A percentile compares a stretch with the other conserved stretches of the same genome.
phyloP scores from a whole-genome alignment of 1,284 basidiomycete genomes.

The Rhizopogon hawkerae region DNA sequence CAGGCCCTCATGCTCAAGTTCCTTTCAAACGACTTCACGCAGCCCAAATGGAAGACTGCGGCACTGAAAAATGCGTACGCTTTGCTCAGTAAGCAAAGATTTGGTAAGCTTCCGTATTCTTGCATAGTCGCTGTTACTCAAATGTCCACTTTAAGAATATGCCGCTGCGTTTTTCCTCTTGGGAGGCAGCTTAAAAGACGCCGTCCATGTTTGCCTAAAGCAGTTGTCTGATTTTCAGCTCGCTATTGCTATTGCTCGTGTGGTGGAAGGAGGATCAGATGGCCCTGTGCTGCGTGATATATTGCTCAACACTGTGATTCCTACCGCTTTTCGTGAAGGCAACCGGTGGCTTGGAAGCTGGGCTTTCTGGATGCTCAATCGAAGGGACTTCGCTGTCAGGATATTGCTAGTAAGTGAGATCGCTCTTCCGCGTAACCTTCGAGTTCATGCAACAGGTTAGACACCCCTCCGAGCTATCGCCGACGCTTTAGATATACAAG shows the following conservation, averaged over 20 bases:
- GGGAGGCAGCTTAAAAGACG: slow-evolving; percentile 82
- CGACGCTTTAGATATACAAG: slow-evolving; percentile 40
- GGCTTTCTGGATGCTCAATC: slow-evolving; percentile 88
- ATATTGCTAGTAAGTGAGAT: slow-evolving; percentile 60
- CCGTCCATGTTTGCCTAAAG: slow-evolving; percentile 84
- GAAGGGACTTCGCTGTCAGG: slow-evolving; percentile 79
- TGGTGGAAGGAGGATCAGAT: slow-evolving; percentile 74
- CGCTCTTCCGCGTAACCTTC: not conserved
- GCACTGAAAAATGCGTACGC: slow-evolving; percentile 97
- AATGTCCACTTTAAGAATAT: slow-evolving; percentile 54
- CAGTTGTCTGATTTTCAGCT: slow-evolving; percentile 88
- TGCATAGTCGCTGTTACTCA: slow-evolving; percentile 4
- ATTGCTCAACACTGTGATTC: slow-evolving; percentile 68
- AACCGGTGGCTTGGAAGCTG: slow-evolving; percentile 96
- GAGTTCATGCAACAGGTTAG: slow-evolving; percentile 30
- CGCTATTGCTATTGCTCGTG: slow-evolving; percentile 78
- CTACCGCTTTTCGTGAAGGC: slow-evolving; percentile 75
- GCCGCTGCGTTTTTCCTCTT: slow-evolving; percentile 97
- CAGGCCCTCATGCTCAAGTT: slow-evolving; percentile 89
- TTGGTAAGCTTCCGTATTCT: slow-evolving; percentile 47
- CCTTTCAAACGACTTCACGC: slow-evolving; percentile 82
- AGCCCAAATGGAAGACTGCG: slow-evolving; percentile 84
- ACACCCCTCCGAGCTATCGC: slow-evolving; percentile 72
- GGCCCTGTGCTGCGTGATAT: slow-evolving; percentile 73
- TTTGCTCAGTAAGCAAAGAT: slow-evolving; percentile 85